These are phyloP conservation scores for Aspergillus fumigatiaffinis DNA, from an alignment of 2,329 filamentous ascomycete species.

Conservation along the genomic window DNA sequence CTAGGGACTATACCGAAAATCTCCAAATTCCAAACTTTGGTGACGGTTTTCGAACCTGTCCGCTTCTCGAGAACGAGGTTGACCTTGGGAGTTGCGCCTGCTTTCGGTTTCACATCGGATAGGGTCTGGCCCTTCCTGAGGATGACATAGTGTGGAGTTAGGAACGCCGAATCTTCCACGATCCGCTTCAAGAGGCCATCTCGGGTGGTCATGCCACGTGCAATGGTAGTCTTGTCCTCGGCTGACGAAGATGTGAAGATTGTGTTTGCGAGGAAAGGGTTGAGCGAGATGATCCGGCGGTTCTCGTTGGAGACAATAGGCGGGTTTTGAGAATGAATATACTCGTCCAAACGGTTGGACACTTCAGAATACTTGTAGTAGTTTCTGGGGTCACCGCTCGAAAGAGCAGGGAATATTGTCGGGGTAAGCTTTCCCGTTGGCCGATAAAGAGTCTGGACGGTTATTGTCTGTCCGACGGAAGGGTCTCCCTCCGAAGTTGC, in stretches of 20 bases:
- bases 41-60: constrained; percentile 64
- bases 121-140: constrained; percentile 40
- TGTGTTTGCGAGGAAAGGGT: constrained; percentile 60
- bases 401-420: constrained; percentile 47
- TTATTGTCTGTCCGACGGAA: constrained; percentile 41
- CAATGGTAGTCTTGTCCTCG: constrained; percentile 54
- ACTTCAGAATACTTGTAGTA: constrained; percentile 60
- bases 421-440: constrained; percentile 57
- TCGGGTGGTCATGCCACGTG: constrained; percentile 55
- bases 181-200: constrained; percentile 60
- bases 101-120: constrained; percentile 54
- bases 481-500: constrained; percentile 34
- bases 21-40: constrained; percentile 60
- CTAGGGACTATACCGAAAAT: constrained; percentile 58
- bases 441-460: constrained; percentile 51
- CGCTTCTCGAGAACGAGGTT: constrained; percentile 59
- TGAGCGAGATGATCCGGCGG: constrained; percentile 58
- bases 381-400: constrained; percentile 48
- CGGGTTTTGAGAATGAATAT: constrained; percentile 53
- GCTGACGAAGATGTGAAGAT: constrained; percentile 53
- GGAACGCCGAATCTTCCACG: constrained; percentile 44
- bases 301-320: constrained; percentile 55
- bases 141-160: constrained; percentile 56
- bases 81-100: constrained; percentile 58
- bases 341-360: constrained; percentile 53